Base-by-base conservation (phyloP, 192 early-diverging fungal species). In the Linnemannia exigua region DNA sequence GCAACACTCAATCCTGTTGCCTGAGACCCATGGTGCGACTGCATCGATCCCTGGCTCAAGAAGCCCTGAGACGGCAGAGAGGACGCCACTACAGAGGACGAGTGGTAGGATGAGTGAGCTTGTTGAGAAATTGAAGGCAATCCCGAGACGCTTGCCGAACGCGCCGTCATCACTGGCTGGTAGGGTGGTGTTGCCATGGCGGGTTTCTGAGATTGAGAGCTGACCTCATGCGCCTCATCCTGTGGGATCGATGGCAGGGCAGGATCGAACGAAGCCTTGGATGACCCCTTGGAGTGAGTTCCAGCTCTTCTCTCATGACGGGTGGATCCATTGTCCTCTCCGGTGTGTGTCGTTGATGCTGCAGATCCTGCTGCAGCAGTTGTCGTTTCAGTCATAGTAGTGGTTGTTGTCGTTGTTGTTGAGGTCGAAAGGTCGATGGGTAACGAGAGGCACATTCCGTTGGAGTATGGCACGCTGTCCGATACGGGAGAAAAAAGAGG, bases 181-280 rank as follows among this genome's bases (percentile, higher is more conserved):
- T 75, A 81, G 6, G 74, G 73, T 1, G 73, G 67, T 1, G 19
- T 37, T 31, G 74, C 31, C 19, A 47, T 46, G 14, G 44, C 4
- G n/a, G 63, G 15, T 2, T 48, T 38, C 15, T 58, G 36, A 28
- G 37, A n/a, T 37, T 74, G 70, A 14, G 79, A 37, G 50, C 28
- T 74, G 51, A 67, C 75, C 5, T 75, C 82, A 8, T 38, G 33
- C 2, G 44, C 58, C 36, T 75, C 52, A 51, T 84, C 77, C 67
- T 84, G 82, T 15, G 82, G 82, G 16, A 84, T 84, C 35, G 82
- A 74, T 5, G 82, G 83, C 67, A 85, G 48, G 17, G 77, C 72
- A 15, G 83, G 83, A 46, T 85, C 83, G 25, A 75, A 71, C 6
- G 76, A 78, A 6, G 83, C 44, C 36, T 77, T 85, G 11, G 77